Base-by-base conservation (phyloP, 192 early-diverging fungal genomes). In the Podila epigama region DNA sequence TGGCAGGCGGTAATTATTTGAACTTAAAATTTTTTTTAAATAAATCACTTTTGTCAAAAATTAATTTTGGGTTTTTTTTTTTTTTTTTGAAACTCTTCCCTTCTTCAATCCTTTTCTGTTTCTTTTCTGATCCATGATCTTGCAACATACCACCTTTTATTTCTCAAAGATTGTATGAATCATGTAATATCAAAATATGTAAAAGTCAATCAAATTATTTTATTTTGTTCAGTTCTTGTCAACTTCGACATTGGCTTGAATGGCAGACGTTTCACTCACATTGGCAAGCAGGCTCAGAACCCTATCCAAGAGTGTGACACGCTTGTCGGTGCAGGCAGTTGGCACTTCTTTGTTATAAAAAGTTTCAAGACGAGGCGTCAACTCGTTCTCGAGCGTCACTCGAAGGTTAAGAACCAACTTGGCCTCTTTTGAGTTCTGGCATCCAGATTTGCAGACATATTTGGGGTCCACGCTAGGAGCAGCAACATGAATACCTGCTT, bases 1-100 rank as follows among this genome's bases (percentile, higher is more conserved):
- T 90, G 89, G 89, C 86, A 90, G 84, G 89, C 89, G 81, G 84
- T 86, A 80, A 87, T 90, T 90, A 84, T 90, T 85, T 39, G 37
- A 6, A 9, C 37, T 6, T 9, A 9, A 13, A 39, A 39, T 9
- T 9, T 39, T 13, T 6, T 39, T 39, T 6, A 39, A 39, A 39
- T n/a, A 42, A 42, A 42, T 42, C 12, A n/a, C 16, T 42, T 42
- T 42, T 42, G 41, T 42, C 9, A 6, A 42, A 42, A 42, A 4
- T 8, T 13, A n/a, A n/a, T n/a, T n/a, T n/a, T n/a, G n/a, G n/a
- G n/a, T n/a, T n/a, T n/a, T n/a, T n/a, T n/a, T n/a, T n/a, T n/a
- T n/a, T n/a, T n/a, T n/a, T n/a, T n/a, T n/a, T n/a, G n/a, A n/a
- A n/a, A n/a, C n/a, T n/a, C n/a, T n/a, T n/a, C n/a, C n/a, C n/a